A percentile compares a stretch with the other conserved stretches of the same genome.
These are phyloP conservation scores for Pseudozyma thailandica DNA, from an alignment of 1,284 basidiomycete species.

Conservation along the genomic window DNA sequence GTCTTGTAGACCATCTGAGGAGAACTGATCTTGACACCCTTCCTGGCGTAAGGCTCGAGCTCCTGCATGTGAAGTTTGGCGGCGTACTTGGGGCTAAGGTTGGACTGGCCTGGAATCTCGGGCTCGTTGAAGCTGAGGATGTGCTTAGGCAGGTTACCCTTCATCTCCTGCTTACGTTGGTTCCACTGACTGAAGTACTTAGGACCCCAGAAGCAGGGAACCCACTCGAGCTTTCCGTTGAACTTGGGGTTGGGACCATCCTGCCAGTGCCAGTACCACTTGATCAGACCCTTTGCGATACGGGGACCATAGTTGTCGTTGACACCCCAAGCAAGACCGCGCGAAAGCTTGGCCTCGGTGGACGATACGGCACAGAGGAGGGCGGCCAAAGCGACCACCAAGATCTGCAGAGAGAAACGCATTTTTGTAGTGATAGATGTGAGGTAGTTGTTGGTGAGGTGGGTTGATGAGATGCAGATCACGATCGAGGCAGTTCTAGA, in stretches of 20 bases:
- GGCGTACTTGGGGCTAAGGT: constrained; percentile 55
- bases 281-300: constrained; percentile 50
- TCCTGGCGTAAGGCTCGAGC: constrained; percentile 59
- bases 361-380: constrained; percentile 33
- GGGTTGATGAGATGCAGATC: constrained; percentile 22
- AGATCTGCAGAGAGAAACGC: constrained; percentile 44
- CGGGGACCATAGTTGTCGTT: constrained; percentile 55
- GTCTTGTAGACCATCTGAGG: constrained; percentile 66
- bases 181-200: constrained; percentile 54
- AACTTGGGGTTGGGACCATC: constrained; percentile 46
- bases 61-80: constrained; percentile 59
- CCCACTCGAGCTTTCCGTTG: constrained; percentile 48
- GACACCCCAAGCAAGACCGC: constrained; percentile 60
- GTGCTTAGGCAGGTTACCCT: constrained; percentile 44
- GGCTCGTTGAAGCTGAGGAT: constrained; percentile 65
- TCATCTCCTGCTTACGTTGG: constrained; percentile 55
- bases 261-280: constrained; percentile 67
- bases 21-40: constrained; percentile 62
- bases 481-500: constrained; percentile 5
- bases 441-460: background rate
- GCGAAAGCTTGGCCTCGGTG: constrained; percentile 36
- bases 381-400: constrained; percentile 36
- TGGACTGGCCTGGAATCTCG: constrained; percentile 59
- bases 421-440: constrained; percentile 16
- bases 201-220: constrained; percentile 64